Percentiles rank a stretch among this genome's conserved stretches.
Evolutionary conservation across 2,329 filamentous ascomycete genomes (phyloP).

Genomic region (Claviceps quebecensis): DNA sequence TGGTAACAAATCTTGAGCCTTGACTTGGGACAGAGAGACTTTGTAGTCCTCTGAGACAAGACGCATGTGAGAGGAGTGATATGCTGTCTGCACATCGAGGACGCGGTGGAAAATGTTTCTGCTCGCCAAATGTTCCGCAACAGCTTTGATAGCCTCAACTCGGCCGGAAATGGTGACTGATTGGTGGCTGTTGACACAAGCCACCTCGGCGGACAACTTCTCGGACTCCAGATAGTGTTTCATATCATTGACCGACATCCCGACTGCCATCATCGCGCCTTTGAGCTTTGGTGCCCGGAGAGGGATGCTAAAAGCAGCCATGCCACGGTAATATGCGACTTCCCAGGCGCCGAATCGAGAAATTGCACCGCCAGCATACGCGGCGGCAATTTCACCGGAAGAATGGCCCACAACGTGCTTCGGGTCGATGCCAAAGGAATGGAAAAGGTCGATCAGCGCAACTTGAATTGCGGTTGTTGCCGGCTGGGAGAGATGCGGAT

Average conservation of each 20-base stretch:
- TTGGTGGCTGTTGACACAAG: conserved; percentile 30
- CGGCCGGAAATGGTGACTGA: conserved; percentile 31
- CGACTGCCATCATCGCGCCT: conserved; percentile 29
- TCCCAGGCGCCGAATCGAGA: conserved; percentile 24
- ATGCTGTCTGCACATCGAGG: conserved; percentile 25
- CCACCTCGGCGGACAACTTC: conserved; percentile 18
- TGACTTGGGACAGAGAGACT: conserved; percentile 13
- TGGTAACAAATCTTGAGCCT: conserved; percentile 6
- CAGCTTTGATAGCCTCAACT: conserved; percentile 15
- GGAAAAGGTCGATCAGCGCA: conserved; percentile 26
- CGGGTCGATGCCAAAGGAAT: conserved; percentile 19
- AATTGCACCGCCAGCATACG: conserved; percentile 25
- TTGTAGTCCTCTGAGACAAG: conserved; percentile 23
- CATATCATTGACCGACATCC: conserved; percentile 17
- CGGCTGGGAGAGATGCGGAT: conserved; percentile 25
- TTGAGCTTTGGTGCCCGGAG: conserved; percentile 14
- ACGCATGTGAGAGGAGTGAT: conserved; percentile 32
- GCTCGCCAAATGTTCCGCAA: conserved; percentile 18
- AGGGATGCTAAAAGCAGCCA: conserved; percentile 18
- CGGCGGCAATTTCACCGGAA: conserved; percentile 33
- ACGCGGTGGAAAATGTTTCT: conserved; percentile 20
- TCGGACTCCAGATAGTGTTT: conserved; percentile 13
- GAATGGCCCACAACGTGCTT: conserved; percentile 28
- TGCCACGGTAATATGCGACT: conserved; percentile 27
- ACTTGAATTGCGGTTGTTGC: conserved; percentile 28